Evolutionary conservation across 169 alveolate species (phyloP).

Genomic region (Fabrea salina): DNA sequence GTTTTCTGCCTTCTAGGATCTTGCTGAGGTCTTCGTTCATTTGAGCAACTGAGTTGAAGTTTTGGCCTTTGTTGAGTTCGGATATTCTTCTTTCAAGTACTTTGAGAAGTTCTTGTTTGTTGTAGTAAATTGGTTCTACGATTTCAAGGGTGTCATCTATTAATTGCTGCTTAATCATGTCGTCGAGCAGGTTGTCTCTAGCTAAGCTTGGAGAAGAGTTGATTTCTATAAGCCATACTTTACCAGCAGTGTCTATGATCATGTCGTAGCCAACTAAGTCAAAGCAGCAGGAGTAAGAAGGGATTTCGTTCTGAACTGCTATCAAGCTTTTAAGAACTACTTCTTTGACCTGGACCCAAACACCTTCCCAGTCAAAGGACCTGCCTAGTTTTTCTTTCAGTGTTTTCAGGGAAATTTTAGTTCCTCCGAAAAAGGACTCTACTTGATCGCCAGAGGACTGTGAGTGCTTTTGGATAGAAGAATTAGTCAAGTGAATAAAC

Average conservation of each 20-base stretch:
- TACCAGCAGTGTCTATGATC: conserved; percentile 66
- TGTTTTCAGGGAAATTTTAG: conserved; percentile 68
- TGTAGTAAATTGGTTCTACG: conserved; percentile 73
- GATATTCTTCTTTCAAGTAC: conserved; percentile 78
- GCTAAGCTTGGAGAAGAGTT: conserved; percentile 84
- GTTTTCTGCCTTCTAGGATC: conserved; percentile 65
- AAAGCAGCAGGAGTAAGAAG: conserved; percentile 77
- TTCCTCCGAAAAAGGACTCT: conserved; percentile 55
- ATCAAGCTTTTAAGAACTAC: conserved; percentile 64
- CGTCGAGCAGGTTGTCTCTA: conserved; percentile 82
- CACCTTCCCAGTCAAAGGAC: conserved; percentile 55
- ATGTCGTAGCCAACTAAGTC: conserved; percentile 87
- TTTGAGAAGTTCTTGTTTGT: conserved; percentile 66
- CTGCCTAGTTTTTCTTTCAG: conserved; percentile 53
- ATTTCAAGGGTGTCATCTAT: conserved; percentile 82
- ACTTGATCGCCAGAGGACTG: conserved; percentile 10
- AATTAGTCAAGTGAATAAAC: conserved; percentile 76
- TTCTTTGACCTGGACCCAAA: conserved; percentile 71
- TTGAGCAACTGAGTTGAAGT: conserved; percentile 52
- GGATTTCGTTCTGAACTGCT: conserved; percentile 70
- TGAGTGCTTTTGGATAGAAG: conserved; percentile 62
- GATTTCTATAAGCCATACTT: conserved; percentile 81
- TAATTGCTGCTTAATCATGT: conserved; percentile 75
- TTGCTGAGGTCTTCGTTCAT: conserved; percentile 74
- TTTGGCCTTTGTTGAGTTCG: conserved; percentile 63